A percentile compares a stretch with the other conserved stretches of the same genome.
These are phyloP conservation scores for Penicillium occitanis DNA, from an alignment of 2,329 filamentous ascomycete species.

Conservation along the genomic window DNA sequence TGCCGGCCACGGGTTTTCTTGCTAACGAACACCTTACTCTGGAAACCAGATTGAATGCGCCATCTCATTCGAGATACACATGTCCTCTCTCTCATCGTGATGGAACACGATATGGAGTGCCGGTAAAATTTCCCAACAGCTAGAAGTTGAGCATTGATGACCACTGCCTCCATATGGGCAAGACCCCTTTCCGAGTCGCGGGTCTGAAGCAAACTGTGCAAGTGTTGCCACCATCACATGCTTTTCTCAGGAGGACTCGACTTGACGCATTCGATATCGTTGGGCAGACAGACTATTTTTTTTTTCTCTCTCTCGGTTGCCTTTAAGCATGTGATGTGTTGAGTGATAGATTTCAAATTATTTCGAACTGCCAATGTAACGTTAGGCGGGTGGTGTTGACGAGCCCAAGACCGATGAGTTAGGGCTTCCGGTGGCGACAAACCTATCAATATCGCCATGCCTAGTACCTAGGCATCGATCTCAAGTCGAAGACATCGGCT, in stretches of 20 bases:
- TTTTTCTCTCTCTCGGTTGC: not conserved
- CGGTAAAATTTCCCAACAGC: too few species aligned
- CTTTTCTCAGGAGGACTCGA: not conserved
- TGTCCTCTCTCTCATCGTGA: too few species aligned
- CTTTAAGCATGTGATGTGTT: not conserved
- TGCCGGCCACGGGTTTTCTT: too few species aligned
- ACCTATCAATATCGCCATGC: not conserved
- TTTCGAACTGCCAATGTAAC: not conserved
- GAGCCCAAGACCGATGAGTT: not conserved
- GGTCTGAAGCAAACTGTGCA: too few species aligned
- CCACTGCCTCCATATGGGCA: too few species aligned
- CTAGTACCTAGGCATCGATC: not conserved
- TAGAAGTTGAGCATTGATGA: too few species aligned
- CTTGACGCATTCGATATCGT: not conserved
- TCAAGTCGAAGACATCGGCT: not conserved
- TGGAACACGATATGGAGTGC: too few species aligned
- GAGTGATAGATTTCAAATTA: not conserved
- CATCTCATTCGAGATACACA: too few species aligned
- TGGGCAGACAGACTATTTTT: not conserved
- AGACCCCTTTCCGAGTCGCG: too few species aligned
- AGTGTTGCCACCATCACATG: not conserved
- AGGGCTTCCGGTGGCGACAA: not conserved
- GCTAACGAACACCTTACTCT: too few species aligned
- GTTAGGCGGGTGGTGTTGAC: not conserved
- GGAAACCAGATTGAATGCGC: too few species aligned